A percentile compares a stretch with the other conserved stretches of the same genome.
Evolutionary conservation across 2,329 filamentous ascomycete genomes (phyloP).

Genomic region (Fusarium buxicola): DNA sequence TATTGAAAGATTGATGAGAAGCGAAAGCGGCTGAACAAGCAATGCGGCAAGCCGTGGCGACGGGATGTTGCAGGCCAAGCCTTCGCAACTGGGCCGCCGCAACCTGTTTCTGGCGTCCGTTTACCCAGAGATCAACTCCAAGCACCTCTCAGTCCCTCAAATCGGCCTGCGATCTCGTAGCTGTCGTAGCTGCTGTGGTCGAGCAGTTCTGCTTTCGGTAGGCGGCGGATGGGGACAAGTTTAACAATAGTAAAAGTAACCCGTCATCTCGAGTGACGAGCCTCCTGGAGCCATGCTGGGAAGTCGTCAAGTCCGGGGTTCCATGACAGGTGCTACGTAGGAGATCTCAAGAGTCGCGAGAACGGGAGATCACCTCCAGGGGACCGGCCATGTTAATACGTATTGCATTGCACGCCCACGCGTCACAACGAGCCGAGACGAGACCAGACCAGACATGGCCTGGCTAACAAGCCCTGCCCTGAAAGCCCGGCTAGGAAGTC

Average conservation of each 20-base stretch:
- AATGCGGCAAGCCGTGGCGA: slow-evolving; percentile 30
- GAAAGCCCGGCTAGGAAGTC: slow-evolving; percentile 30
- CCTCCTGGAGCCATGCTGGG: slow-evolving; percentile 16
- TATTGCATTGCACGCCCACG: slow-evolving; percentile 20
- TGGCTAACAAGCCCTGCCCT: slow-evolving; percentile 15
- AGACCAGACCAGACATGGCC: slow-evolving; percentile 3
- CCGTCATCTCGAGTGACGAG: slow-evolving; percentile 20
- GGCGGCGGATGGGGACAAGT: background rate
- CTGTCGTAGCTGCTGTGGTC: background rate
- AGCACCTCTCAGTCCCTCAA: background rate
- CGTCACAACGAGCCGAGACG: slow-evolving; percentile 4
- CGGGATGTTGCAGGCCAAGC: slow-evolving; percentile 34
- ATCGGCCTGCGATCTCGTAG: slow-evolving; percentile 18
- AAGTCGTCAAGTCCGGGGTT: slow-evolving; percentile 34
- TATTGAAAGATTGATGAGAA: slow-evolving; percentile 10
- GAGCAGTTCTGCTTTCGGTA: background rate
- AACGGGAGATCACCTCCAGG: slow-evolving; percentile 36
- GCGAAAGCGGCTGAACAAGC: slow-evolving; percentile 21
- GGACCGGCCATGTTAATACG: slow-evolving; percentile 41
- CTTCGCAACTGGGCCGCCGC: slow-evolving; percentile 13
- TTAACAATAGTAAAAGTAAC: slow-evolving; percentile 7
- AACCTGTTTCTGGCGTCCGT: slow-evolving; percentile 12
- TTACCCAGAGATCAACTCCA: slow-evolving; percentile 7
- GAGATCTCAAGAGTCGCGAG: slow-evolving; percentile 24
- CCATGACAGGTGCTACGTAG: slow-evolving; percentile 32